A percentile compares a stretch with the other conserved stretches of the same genome.
Conservation (phyloP, 2,329 filamentous ascomycete species). For the Fusarium gaditjirri region DNA sequence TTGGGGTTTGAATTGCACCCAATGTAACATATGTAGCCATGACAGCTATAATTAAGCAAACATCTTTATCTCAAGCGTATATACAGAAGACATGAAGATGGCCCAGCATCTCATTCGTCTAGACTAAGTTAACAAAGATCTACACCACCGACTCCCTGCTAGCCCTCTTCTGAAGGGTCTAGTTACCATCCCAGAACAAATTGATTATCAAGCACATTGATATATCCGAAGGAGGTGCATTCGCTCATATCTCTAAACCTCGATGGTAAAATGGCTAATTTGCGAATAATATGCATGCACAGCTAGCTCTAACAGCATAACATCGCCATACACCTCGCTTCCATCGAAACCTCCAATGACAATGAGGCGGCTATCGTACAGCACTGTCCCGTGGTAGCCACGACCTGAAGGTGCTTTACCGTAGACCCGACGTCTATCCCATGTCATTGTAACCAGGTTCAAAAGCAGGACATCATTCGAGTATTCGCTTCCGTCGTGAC, state of each 20-base stretch:
- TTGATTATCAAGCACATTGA: conserved; percentile 21
- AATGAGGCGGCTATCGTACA: conserved; percentile 73
- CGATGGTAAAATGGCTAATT: conserved; percentile 77
- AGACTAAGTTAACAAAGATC: conserved; percentile 27
- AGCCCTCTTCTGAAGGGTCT: conserved; percentile 26
- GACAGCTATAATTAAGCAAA: background rate
- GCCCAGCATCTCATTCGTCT: conserved; percentile 32
- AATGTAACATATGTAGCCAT: conserved; percentile 23
- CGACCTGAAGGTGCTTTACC: conserved; percentile 70
- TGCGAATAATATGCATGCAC: conserved; percentile 79
- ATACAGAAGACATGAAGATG: conserved; percentile 10
- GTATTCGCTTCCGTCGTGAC: conserved; percentile 77
- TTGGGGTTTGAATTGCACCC: conserved; percentile 8
- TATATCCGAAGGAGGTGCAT: conserved; percentile 11
- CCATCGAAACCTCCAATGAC: conserved; percentile 76
- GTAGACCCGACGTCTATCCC: conserved; percentile 74
- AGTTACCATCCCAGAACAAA: conserved; percentile 21
- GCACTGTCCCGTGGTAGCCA: conserved; percentile 73
- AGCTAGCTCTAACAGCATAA: conserved; percentile 73
- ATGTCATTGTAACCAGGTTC: conserved; percentile 79
- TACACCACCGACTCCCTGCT: conserved; percentile 39
- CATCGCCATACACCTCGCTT: conserved; percentile 73
- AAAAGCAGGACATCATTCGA: conserved; percentile 74
- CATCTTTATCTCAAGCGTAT: background rate
- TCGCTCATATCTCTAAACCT: conserved; percentile 58